Conservation (phyloP, 768 basidiomycete genomes). For the Boletales sp. region DNA sequence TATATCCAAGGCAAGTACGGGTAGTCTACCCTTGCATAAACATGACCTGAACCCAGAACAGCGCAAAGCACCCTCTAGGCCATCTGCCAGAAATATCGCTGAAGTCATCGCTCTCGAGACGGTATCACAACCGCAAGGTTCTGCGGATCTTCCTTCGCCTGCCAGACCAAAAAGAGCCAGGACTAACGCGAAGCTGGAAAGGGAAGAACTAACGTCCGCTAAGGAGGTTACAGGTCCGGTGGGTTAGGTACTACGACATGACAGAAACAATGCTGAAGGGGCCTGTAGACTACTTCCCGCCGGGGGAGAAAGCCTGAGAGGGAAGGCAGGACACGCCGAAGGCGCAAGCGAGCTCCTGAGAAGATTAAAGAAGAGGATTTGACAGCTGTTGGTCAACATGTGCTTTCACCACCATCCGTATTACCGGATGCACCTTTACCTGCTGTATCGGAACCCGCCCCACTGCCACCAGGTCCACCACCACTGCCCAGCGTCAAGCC, state of each 20-base stretch:
- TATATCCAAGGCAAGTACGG: slow-evolving; percentile 18
- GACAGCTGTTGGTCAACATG: slow-evolving; percentile 4
- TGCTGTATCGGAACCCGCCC: slow-evolving; percentile 10
- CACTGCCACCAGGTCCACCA: slow-evolving; percentile 2
- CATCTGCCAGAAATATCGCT: slow-evolving; percentile 12
- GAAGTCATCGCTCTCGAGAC: slow-evolving; percentile 12
- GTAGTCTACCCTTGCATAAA: neutral
- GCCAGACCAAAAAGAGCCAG: slow-evolving; percentile 31
- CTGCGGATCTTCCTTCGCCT: slow-evolving; percentile 20
- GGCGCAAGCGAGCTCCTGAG: slow-evolving; percentile 10
- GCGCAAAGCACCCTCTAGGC: slow-evolving; percentile 29
- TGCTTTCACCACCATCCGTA: slow-evolving; percentile 10
- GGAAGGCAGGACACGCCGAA: slow-evolving; percentile 23
- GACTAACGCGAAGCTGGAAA: slow-evolving; percentile 26
- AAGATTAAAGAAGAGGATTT: slow-evolving; percentile 17
- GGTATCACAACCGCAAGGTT: slow-evolving; percentile 11
- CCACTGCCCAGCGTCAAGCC: slow-evolving; percentile 20
- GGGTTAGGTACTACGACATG: slow-evolving; percentile 4
- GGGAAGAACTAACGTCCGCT: slow-evolving; percentile 13
- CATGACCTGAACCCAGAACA: slow-evolving; percentile 11
- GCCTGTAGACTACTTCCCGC: slow-evolving; percentile 8
- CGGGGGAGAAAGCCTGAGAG: slow-evolving; percentile 14
- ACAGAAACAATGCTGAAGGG: slow-evolving; percentile 1
- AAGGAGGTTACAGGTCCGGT: slow-evolving; percentile 11
- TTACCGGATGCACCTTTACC: slow-evolving; percentile 13